Base-by-base conservation (phyloP, 106 monocot genomes). In the Chionographis japonica region DNA sequence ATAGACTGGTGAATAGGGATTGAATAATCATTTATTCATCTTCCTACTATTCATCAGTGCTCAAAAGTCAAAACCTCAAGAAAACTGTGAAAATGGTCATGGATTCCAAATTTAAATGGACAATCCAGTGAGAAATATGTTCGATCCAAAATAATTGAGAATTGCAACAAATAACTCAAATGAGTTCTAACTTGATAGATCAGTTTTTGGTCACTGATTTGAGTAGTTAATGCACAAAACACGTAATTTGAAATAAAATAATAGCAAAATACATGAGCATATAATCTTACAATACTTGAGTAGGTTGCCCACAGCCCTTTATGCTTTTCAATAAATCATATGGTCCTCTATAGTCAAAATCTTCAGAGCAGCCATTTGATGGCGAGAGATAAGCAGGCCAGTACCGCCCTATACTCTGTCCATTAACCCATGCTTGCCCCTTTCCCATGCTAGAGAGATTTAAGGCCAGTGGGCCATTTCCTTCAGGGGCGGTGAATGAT, bases 341-440 rank as follows among this genome's bases (percentile, higher is more conserved):
- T 51, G 75, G 16, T 38, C 75, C 67, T 75, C 75, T 67, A 37
- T 75, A 75, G 54, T 75, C 75, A 56, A 60, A 75, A 68, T 60
- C 51, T 14, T 75, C 60, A 20, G 61, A n/a, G 75, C 75, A 75
- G 1, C 75, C 75, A 53, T 40, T 62, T 68, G 67, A 52, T 40
- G 75, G 75, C 6, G 75, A 52, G 2, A 75, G 68, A 60, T 68
- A 75, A 41, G 61, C 39, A 12, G 75, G 53, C 75, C 75, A 75
- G 14, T 68, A 75, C 9, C 75, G 59, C 35, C 75, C 75, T 27
- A 75, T 75, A 10, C 75, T 68, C 52, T 68, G 60, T 40, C 75
- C 75, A 55, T 75, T 75, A 68, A 75, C 68, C 75, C 75, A 75
- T 43, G 75, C 68, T 68, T 75, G 61, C 60, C 75, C 75, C 55